Conservation (phyloP, 2,329 filamentous ascomycete genomes). For the Macrophomina tecta region DNA sequence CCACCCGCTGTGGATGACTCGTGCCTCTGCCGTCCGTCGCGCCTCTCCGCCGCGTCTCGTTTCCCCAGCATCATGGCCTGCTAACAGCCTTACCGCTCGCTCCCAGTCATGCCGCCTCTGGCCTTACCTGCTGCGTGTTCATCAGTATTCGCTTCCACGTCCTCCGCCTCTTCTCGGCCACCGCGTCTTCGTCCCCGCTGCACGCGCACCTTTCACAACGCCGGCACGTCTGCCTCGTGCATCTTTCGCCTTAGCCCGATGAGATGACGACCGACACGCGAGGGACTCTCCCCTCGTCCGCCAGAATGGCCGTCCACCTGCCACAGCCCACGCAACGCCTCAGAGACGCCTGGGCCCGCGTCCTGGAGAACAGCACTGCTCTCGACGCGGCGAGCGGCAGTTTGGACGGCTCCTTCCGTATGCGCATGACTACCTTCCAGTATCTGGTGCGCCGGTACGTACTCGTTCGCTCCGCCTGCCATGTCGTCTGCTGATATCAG, state of each 20-base stretch:
- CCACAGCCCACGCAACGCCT: conserved; percentile 12
- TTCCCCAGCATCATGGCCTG: background rate
- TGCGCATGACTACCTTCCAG: conserved; percentile 35
- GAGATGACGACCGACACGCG: conserved; percentile 27
- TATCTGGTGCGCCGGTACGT: conserved; percentile 40
- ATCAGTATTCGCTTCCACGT: too few species aligned
- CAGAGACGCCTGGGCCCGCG: conserved; percentile 16
- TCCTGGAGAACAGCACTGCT: conserved; percentile 4
- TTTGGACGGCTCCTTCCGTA: background rate
- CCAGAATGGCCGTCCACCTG: conserved; percentile 8
- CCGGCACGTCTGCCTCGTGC: conserved; percentile 5
- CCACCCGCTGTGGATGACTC: too few species aligned
- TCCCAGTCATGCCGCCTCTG: conserved; percentile 15
- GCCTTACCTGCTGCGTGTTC: conserved; percentile 7
- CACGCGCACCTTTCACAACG: background rate
- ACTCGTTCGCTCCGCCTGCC: conserved; percentile 25
- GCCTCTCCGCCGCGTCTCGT: background rate
- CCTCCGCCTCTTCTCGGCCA: background rate
- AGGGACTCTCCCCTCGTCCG: conserved; percentile 21
- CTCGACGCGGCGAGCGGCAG: background rate
- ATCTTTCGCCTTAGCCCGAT: conserved; percentile 4
- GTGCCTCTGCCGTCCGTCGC: too few species aligned
- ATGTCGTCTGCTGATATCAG: conserved; percentile 17
- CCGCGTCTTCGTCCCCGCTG: background rate
- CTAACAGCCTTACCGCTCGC: conserved; percentile 8